phyloP scores from a whole-genome alignment of 192 early-diverging fungal genomes.

The Funneliformis geosporum region DNA sequence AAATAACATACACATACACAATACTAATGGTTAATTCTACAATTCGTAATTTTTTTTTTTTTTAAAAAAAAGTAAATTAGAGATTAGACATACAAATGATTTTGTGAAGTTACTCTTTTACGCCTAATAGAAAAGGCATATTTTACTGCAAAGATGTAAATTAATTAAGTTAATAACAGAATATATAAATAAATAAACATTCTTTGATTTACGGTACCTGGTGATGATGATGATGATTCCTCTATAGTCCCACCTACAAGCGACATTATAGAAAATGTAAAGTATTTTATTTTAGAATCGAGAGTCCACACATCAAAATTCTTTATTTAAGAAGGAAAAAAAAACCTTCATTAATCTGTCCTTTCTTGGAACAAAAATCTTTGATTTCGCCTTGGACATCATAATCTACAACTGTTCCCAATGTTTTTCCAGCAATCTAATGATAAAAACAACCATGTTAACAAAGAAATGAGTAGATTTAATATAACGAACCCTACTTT shows the following conservation, averaged over 20 bases:
- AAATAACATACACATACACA: background rate
- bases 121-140: background rate
- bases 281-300: background rate
- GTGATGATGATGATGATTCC: background rate
- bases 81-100: background rate
- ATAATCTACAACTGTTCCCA: background rate
- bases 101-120: background rate
- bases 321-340: background rate
- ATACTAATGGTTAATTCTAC: background rate
- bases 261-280: background rate
- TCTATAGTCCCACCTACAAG: background rate
- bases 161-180: background rate
- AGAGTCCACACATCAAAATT: background rate
- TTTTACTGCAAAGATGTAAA: background rate
- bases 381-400: slow-evolving; percentile 9
- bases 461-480: background rate
- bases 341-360: background rate
- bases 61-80: background rate
- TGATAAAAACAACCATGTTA: background rate
- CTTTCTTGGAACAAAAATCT: slow-evolving; percentile 19
- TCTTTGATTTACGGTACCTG: background rate
- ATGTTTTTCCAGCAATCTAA: slow-evolving; percentile 22
- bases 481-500: background rate
- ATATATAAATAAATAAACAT: background rate
- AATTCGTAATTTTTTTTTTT: background rate